Base-by-base conservation (phyloP, 2,329 filamentous ascomycete species). In the Biscogniauxia sp. region DNA sequence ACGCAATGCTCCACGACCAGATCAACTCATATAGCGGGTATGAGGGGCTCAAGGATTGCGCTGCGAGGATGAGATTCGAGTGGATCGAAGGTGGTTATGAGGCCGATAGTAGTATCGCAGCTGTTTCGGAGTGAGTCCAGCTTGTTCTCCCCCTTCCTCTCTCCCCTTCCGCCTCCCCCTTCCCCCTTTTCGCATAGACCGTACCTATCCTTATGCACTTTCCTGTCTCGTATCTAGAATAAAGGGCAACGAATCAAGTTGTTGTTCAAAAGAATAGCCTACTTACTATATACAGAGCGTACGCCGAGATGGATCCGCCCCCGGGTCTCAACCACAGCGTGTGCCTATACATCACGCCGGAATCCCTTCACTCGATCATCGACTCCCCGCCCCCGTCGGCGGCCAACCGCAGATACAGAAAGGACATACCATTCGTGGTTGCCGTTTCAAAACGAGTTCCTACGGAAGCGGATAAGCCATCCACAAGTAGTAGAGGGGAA, bases 341-440 rank as follows among this genome's bases (percentile, higher is more conserved):
- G 19, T 63, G 54, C 7, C 59, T 65, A 7, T 63, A 63, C 26
- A 59, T 65, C 49, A 65, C 61, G 5, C 61, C 63, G 5, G 28
- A 55, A 20, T 60, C 59, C 5, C 20, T 66, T 3, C 13, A 59
- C 20, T 66, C 64, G 1, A 61, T 66, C 9, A 54, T 65, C 8
- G n/a, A 59, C 51, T 60, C 59, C 2, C 57, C 64, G 5, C 57
- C 63, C 32, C 61, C 64, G 9, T 55, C 53, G 5, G 60, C 62
- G 3, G 58, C 59, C 6, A 54, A 26, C 11, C 58, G 60, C 11
- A 56, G 55, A 51, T 61, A 59, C 52, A 54, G 62, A 23, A 61
- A 58, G 20, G 51, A 63, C 5, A 66, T 66, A n/a, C 64, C 62
- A 1, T 66, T 61, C 20, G 63, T 65, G 7, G 54, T 62, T 13